Percentiles rank a stretch among this genome's conserved stretches.
Evolutionary conservation across 179 eudicot genomes (phyloP).

Genomic region (Spinacia oleracea): DNA sequence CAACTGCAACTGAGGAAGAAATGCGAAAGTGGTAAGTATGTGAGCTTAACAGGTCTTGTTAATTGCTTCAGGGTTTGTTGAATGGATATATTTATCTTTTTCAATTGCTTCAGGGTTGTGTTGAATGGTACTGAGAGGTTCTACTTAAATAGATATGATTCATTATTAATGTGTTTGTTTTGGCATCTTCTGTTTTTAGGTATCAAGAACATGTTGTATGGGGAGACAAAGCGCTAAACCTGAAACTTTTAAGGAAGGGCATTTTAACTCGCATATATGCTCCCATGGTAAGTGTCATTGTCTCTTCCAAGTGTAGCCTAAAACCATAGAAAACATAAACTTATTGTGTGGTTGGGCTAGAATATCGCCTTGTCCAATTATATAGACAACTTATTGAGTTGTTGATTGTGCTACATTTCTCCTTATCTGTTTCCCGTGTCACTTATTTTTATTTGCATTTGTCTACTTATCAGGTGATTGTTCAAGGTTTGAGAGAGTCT

Average conservation of each 20-base stretch:
- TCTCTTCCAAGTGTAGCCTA: neutral
- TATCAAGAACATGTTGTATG: conserved; percentile 88
- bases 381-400: neutral
- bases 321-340: neutral
- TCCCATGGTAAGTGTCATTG: conserved; percentile 66
- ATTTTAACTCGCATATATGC: conserved; percentile 80
- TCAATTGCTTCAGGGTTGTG: too few species aligned
- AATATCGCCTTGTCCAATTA: neutral
- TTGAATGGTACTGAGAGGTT: neutral
- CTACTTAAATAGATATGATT: conserved; percentile 6
- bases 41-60: neutral
- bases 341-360: neutral
- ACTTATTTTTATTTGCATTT: conserved; percentile 6
- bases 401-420: neutral
- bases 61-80: too few species aligned
- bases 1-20: conserved; percentile 91
- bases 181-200: conserved; percentile 40
- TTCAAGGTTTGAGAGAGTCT: conserved; percentile 77
- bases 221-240: conserved; percentile 72
- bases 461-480: conserved; percentile 52
- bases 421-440: neutral
- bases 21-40: conserved; percentile 69
- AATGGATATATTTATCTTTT: too few species aligned
- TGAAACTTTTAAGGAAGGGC: conserved; percentile 79
- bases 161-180: neutral